These are phyloP conservation scores for Ascobolus immersus DNA, from an alignment of 495 filamentous ascomycete species.

Conservation along the genomic window DNA sequence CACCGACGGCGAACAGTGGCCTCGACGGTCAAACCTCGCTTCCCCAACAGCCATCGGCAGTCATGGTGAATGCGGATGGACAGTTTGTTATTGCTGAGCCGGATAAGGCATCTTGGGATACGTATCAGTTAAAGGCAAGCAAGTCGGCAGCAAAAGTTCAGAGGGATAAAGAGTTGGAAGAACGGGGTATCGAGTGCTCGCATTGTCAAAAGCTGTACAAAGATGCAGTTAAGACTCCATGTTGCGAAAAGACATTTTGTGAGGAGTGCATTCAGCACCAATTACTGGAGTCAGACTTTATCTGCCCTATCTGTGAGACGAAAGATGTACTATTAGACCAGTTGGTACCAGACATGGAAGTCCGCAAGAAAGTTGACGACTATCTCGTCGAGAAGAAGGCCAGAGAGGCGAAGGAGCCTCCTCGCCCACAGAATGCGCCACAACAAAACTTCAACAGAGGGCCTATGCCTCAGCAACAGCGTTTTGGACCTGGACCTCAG, in stretches of 20 bases:
- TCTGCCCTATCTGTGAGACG: slow-evolving; percentile 71
- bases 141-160: slow-evolving; percentile 47
- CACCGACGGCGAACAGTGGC: slow-evolving; percentile 40
- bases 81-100: slow-evolving; percentile 87
- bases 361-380: slow-evolving; percentile 45
- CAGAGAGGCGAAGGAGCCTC: too few species aligned
- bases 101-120: slow-evolving; percentile 83
- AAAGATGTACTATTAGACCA: slow-evolving; percentile 86
- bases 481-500: too few species aligned
- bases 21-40: slow-evolving; percentile 32
- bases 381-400: slow-evolving; percentile 48
- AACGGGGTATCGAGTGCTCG: slow-evolving; percentile 68
- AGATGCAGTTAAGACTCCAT: slow-evolving; percentile 94
- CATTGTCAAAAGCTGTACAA: slow-evolving; percentile 92
- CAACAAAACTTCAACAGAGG: too few species aligned
- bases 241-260: slow-evolving; percentile 92
- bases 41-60: slow-evolving; percentile 37
- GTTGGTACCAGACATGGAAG: slow-evolving; percentile 55
- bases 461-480: too few species aligned
- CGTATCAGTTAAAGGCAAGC: slow-evolving; percentile 64
- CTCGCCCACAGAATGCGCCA: too few species aligned
- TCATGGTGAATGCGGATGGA: slow-evolving; percentile 94
- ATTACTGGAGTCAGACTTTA: slow-evolving; percentile 89
- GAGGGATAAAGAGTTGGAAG: slow-evolving; percentile 55
- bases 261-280: slow-evolving; percentile 96